Evolutionary conservation across 345 rosid genomes (phyloP), one percentile per base, ranked within the genome.

Genomic region (Arabidopsis arenosa): DNA sequence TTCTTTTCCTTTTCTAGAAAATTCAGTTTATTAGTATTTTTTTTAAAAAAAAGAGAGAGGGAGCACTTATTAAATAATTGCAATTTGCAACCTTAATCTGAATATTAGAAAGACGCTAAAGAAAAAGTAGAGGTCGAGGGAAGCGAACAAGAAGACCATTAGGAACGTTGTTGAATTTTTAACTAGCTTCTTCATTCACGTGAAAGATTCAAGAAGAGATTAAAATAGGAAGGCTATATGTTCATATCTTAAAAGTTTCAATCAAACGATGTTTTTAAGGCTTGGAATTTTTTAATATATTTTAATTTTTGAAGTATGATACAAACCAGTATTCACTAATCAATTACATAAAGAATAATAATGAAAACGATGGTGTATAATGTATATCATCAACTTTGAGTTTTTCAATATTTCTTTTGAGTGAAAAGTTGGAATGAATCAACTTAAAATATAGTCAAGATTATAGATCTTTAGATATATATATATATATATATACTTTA

Each of bases 91-190:
- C n/a, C 37, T 39, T 26, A 40, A 40, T n/a, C 6, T 26, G 6
- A 52, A 9, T 66, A 21, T 51, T 66, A 23, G 1, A 52, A 52
- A 5, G 4, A 53, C n/a, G 4, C 54, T 5, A 64, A 37, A 14
- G 2, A 53, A 8, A 37, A 66, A 36, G 72, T 4, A 52, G 72
- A 2, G 61, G 36, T 52, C 61, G 18, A 49, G 43, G 32, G 12
- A 21, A 18, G 9, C 48, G 17, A 62, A 43, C 35, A 7, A 14
- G 8, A 44, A 13, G 49, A 62, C 12, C 48, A 60, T 39, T 12
- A 40, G 3, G 12, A 43, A 26, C 48, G 9, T 1, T 18, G 6
- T 9, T 36, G 2, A 28, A n/a, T 32, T 30, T 30, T 7, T 30
- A 57, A 35, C 7, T 9, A 35, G 43, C 6, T 60, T 39, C 17